Base-by-base conservation (phyloP, 2,329 filamentous ascomycete genomes). In the Aspergillus melleus region DNA sequence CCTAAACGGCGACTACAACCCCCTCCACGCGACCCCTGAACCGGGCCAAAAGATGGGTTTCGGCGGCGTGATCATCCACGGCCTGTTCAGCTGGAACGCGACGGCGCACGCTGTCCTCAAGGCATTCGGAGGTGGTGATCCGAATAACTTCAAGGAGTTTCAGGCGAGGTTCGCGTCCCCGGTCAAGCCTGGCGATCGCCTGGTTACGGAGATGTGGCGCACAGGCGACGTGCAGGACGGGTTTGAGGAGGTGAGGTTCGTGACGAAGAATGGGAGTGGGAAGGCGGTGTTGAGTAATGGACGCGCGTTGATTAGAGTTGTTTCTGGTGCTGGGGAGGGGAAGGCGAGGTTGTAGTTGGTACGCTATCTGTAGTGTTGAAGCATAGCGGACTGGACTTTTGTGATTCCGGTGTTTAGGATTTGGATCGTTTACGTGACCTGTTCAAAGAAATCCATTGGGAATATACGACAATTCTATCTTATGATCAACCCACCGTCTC, bases 1-100 rank as follows among this genome's bases (percentile, higher is more conserved):
- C 63, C 84, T 96, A 55, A 96, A 96, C 69, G 92, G 92, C 66
- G 92, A 96, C 80, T 96, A 96, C 79, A 96, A 96, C 80, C 92
- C 92, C 30, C 86, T 96, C 32, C 92, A 96, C 74, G 91, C 91
- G 5, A 90, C 89, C 24, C 92, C 92, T 10, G 90, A 91, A 77
- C 90, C 91, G 0, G 92, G 91, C 62, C 79, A 85, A 77, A 89
- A 91, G 79, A 96, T 96, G 91, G 92, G 92, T 61, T 96, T 96
- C 68, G 90, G 91, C 30, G 92, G 92, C 44, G 82, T 86, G 67
- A 96, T 96, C 76, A 90, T 96, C 75, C 92, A 96, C 78, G 92
- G 92, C 26, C 81, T 96, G 50, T 96, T 88, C 79, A 90, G 87
- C 66, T 96, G 90, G 88, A 96, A 96, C 79, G 86, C 85, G 59